A percentile compares a stretch with the other conserved stretches of the same genome.
These are phyloP conservation scores for Cyberlindnera euphorbiiphila DNA, from an alignment of 805 yeast genomes.

Conservation along the genomic window DNA sequence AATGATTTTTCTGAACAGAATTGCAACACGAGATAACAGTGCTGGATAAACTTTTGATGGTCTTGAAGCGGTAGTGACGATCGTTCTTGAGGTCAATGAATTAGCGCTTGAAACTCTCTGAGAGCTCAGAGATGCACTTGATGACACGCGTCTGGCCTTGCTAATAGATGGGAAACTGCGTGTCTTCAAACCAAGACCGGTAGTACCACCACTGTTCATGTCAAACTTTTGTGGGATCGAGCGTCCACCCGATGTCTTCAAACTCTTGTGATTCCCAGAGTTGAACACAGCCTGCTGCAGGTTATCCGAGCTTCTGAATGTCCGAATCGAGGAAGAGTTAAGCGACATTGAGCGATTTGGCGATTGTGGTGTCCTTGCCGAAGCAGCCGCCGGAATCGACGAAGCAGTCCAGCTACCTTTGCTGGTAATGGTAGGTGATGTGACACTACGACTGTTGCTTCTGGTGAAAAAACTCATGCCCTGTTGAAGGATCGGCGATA, in stretches of 20 bases:
- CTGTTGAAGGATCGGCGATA: slow-evolving; percentile 37
- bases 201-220: slow-evolving; percentile 21
- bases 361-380: slow-evolving; percentile 16
- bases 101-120: slow-evolving; percentile 25
- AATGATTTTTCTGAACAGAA: slow-evolving; percentile 64
- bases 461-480: slow-evolving; percentile 35
- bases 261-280: slow-evolving; percentile 31
- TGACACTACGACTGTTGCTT: slow-evolving; percentile 19
- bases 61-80: slow-evolving; percentile 40
- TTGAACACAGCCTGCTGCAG: slow-evolving; percentile 13
- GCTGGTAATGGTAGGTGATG: slow-evolving; percentile 22
- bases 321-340: slow-evolving; percentile 31
- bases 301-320: slow-evolving; percentile 28
- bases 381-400: slow-evolving; percentile 1
- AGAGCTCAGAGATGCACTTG: slow-evolving; percentile 23
- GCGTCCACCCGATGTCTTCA: slow-evolving; percentile 39
- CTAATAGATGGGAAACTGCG: slow-evolving; percentile 41
- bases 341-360: slow-evolving; percentile 34
- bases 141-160: slow-evolving; percentile 25
- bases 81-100: slow-evolving; percentile 35
- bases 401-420: slow-evolving; percentile 9
- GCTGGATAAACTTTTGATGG: slow-evolving; percentile 88
- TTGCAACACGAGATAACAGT: slow-evolving; percentile 77
- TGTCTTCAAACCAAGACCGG: slow-evolving; percentile 40
- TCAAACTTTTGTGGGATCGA: slow-evolving; percentile 45